Percentiles rank a stretch among this genome's conserved stretches.
phyloP scores from a whole-genome alignment of 2,329 filamentous ascomycete species.

The Aspergillus sp. region DNA sequence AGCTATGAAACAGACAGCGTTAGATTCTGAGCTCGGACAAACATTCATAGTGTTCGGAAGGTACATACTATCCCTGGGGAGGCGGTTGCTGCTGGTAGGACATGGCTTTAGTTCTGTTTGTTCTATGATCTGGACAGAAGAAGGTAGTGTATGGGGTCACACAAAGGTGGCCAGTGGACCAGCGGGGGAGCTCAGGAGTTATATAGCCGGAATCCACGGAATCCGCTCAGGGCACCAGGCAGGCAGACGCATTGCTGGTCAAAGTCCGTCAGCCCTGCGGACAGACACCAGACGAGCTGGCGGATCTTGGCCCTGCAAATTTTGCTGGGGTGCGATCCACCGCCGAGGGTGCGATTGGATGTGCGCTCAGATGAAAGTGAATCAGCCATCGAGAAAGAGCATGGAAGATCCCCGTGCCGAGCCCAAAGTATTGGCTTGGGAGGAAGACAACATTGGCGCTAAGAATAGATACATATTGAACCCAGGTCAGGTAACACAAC shows the following conservation, averaged over 20 bases:
- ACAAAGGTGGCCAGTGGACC: background rate
- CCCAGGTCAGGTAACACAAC: background rate
- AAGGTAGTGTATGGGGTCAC: background rate
- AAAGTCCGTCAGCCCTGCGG: slow-evolving; percentile 4
- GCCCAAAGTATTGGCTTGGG: background rate
- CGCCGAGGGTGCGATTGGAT: background rate
- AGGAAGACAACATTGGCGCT: background rate
- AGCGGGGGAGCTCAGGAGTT: background rate
- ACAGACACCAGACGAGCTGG: background rate
- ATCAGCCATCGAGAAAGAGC: background rate
- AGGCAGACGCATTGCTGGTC: background rate
- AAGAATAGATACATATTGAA: background rate
- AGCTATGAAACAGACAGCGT: slow-evolving; percentile 3
- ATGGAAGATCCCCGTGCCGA: background rate
- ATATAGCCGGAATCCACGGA: background rate
- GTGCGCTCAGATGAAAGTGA: background rate
- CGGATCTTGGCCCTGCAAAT: slow-evolving; percentile 1
- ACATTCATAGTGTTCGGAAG: background rate
- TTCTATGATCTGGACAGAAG: background rate
- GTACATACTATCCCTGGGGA: slow-evolving; percentile 8
- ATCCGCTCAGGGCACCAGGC: background rate
- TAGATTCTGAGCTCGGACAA: background rate
- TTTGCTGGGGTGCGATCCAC: slow-evolving; percentile 3
- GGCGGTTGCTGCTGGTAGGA: slow-evolving; percentile 6
- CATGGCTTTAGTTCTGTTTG: background rate